A percentile compares a stretch with the other conserved stretches of the same genome.
These are phyloP conservation scores for Wickerhamomyces sp. DNA, from an alignment of 1,139 yeast species.

Conservation along the genomic window DNA sequence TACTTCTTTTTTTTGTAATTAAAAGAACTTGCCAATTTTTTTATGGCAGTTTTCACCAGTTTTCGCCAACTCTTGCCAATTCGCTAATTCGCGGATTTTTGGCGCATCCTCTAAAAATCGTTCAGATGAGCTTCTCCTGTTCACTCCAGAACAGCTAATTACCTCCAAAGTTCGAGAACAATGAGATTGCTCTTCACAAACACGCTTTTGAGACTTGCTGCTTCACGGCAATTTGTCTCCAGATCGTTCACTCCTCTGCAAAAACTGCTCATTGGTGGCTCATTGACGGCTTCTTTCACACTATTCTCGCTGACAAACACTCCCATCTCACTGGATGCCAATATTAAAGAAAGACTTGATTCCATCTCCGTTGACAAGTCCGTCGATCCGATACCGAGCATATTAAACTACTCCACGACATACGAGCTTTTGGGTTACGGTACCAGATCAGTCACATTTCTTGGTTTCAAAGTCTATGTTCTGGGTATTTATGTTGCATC, in stretches of 20 bases:
- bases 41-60: no score
- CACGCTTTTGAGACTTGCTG: background rate
- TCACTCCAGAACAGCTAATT: no score
- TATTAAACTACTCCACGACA: slow-evolving; percentile 7
- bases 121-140: no score
- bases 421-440: slow-evolving; percentile 64
- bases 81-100: no score
- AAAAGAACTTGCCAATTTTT: no score
- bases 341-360: background rate
- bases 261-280: background rate
- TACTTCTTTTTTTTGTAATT: no score
- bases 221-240: background rate
- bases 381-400: slow-evolving; percentile 21
- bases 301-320: background rate
- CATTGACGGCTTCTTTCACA: background rate
- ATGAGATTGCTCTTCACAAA: background rate
- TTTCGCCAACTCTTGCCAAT: no score
- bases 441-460: slow-evolving; percentile 73
- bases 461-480: slow-evolving; percentile 82
- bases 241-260: background rate
- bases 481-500: slow-evolving; percentile 72
- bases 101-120: no score
- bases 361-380: slow-evolving; percentile 17
- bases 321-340: slow-evolving; percentile 6
- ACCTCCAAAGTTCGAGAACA: no score